Evolutionary conservation across 1,139 yeast species (phyloP).

Genomic region (Saccharomyces hybrid): DNA sequence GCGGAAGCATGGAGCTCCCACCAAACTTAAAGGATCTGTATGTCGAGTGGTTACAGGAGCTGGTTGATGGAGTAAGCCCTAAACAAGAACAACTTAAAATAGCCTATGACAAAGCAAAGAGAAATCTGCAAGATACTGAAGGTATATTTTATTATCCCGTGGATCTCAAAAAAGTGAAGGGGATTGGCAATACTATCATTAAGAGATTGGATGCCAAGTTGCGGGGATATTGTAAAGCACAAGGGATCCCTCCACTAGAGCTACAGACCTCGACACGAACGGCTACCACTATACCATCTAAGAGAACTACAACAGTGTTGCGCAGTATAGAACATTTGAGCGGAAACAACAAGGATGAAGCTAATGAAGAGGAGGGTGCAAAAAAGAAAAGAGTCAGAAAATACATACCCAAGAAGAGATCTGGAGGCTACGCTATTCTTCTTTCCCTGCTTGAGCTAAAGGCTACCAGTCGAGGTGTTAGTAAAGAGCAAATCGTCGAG

Average conservation of each 20-base stretch:
- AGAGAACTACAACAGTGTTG: constrained; percentile 14
- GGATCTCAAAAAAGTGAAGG: constrained; percentile 27
- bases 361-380: constrained; percentile 7
- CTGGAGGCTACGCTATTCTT: constrained; percentile 85
- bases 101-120: constrained; percentile 26
- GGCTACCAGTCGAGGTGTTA: constrained; percentile 42
- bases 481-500: constrained; percentile 51
- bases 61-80: constrained; percentile 17
- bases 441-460: constrained; percentile 55
- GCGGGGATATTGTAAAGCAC: constrained; percentile 17
- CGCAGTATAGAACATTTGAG: constrained; percentile 5
- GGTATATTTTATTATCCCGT: constrained; percentile 19
- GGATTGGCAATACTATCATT: constrained; percentile 28
- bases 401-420: constrained; percentile 68
- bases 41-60: constrained; percentile 23
- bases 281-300: neutral
- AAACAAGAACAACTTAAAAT: constrained; percentile 25
- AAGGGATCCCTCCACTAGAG: neutral
- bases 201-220: constrained; percentile 21
- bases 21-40: constrained; percentile 22
- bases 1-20: constrained; percentile 9
- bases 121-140: constrained; percentile 17
- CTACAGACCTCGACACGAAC: neutral
- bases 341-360: constrained; percentile 4
- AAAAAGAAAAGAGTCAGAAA: constrained; percentile 33